Base-by-base conservation (phyloP, 805 yeast genomes). In the Pichia exigua region DNA sequence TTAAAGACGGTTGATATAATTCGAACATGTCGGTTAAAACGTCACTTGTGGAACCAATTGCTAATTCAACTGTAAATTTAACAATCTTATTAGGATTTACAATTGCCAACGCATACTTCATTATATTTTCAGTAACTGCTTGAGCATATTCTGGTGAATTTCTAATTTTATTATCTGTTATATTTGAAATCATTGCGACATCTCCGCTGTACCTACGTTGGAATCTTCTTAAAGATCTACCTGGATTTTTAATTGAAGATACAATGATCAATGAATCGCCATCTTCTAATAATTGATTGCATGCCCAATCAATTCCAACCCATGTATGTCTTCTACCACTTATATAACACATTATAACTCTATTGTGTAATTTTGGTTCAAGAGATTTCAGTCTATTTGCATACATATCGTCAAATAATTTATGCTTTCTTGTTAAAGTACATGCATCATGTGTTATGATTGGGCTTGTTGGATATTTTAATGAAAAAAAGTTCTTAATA, bases 321-420 rank as follows among this genome's bases (percentile, higher is more conserved):
- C 95, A 87, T 0, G 94, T 83, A 68, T 86, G 92, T 50, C 71
- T 74, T 53, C 92, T 70, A 3, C 89, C 95, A 57, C 82, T 74
- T 30, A 87, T 71, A 61, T 85, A 85, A 28, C 83, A 81, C 62
- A 86, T 61, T 6, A 85, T 71, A 1, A 76, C 75, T 59, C 90
- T 71, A 40, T 72, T 70, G 0, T 81, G 81, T 44, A 80, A 64
- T 44, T 60, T 59, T 0, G 74, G 71, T 17, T 56, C 57, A 8
- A 45, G 35, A 20, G 65, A 61, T 35, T 62, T 57, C 28, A 74
- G 39, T 44, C 70, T 65, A 2, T 71, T 69, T 17, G 68, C 58
- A 53, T 78, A 79, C 48, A 80, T 62, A 28, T 65, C 65, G 52
- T 79, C 82, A 58, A 70, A 80, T 32, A 72, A 66, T 45, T 63